Base-by-base conservation (phyloP, 2,329 filamentous ascomycete genomes). In the Ophidiomyces ophidiicola region DNA sequence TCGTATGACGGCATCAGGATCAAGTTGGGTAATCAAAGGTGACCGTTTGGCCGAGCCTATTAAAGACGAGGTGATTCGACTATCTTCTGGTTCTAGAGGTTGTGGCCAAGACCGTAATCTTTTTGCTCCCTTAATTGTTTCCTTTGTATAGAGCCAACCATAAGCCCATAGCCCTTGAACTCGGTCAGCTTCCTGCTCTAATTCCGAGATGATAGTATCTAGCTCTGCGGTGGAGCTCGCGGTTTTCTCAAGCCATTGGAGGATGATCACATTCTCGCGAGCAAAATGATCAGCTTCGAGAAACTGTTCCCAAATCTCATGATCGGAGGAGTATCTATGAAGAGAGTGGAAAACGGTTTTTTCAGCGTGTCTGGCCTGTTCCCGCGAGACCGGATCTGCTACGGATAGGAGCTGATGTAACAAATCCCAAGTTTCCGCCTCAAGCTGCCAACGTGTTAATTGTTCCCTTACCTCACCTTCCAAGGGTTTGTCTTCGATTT, bases 101-200 rank as follows among this genome's bases (percentile, higher is more conserved):
- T 76, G 72, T 24, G 72, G 71, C 68, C 74, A 78, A 19, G 75
- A 73, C 43, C 82, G 74, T 47, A 90, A 64, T 42, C 81, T 78
- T 65, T 96, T 98, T 56, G 84, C 77, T 41, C 82, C 74, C 65
- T 98, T 98, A 60, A 98, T 85, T 33, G 80, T 79, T 43, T 83
- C 77, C 46, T 86, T 82, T 0, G 90, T 94, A 57, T 94, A 85
- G 46, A 94, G 74, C 83, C 87, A 94, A 28, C 88, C 88, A 56
- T 86, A 78, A 19, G 82, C 78, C 64, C 90, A 83, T 6, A 87
- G 76, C 35, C 87, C 83, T 35, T 65, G 62, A 6, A 82, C 81
- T 51, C 83, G 71, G 44, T 88, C 82, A 8, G 83, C 80, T 46
- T 78, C 78, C 44, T 76, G 71, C 55, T 87, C 80, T 39, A 87